These are phyloP conservation scores for Tricholoma terreum DNA, from an alignment of 768 basidiomycete species.

Conservation along the genomic window DNA sequence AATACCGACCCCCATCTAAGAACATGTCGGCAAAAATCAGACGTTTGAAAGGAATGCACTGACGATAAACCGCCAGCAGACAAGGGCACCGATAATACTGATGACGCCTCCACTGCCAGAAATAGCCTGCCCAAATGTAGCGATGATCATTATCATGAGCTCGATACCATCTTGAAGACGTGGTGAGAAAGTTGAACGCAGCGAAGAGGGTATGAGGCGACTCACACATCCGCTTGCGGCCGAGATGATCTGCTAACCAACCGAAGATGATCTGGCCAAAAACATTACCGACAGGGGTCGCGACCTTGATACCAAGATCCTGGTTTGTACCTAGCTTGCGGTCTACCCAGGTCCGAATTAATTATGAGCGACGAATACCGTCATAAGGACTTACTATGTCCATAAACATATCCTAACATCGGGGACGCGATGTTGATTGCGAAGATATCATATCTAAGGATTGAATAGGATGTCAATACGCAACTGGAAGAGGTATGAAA, in stretches of 20 bases:
- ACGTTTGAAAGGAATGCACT: conserved; percentile 11
- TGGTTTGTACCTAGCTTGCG: conserved; percentile 55
- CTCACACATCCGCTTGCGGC: conserved; percentile 79
- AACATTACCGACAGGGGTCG: conserved; percentile 73
- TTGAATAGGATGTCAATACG: background rate
- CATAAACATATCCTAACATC: conserved; percentile 86
- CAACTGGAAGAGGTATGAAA: background rate
- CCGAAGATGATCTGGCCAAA: conserved; percentile 77
- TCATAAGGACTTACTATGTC: conserved; percentile 25
- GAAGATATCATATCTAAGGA: conserved; percentile 73
- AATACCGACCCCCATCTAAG: conserved; percentile 74
- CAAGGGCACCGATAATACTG: conserved; percentile 68
- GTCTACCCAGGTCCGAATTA: conserved; percentile 8
- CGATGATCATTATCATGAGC: conserved; percentile 79
- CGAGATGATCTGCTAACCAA: conserved; percentile 73
- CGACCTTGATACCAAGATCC: conserved; percentile 74
- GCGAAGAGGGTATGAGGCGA: conserved; percentile 7
- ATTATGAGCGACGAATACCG: background rate
- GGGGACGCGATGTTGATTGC: conserved; percentile 82
- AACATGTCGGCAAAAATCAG: conserved; percentile 1
- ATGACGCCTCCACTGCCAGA: conserved; percentile 66
- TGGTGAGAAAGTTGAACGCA: background rate
- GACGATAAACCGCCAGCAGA: conserved; percentile 81
- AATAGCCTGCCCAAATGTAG: conserved; percentile 77
- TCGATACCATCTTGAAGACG: conserved; percentile 56